These are phyloP conservation scores for Calophaca sinica DNA, from an alignment of 306 rosid species.

Conservation along the genomic window DNA sequence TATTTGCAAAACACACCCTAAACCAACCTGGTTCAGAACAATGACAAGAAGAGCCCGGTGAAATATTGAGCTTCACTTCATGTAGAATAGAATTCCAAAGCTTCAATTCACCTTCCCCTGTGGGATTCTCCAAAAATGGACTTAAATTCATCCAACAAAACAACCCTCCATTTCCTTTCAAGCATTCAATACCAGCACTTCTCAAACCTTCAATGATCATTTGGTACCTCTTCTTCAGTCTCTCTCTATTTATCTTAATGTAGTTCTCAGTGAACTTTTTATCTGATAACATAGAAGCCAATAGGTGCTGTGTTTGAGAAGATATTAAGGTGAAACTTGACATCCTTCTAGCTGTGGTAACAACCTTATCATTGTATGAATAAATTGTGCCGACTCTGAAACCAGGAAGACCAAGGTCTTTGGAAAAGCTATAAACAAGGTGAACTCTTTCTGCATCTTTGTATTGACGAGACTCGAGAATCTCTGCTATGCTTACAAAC, in stretches of 20 bases:
- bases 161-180: constrained; percentile 89
- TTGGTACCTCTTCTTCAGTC: constrained; percentile 68
- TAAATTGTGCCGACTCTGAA: constrained; percentile 88
- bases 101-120: constrained; percentile 72
- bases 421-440: constrained; percentile 93
- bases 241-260: constrained; percentile 67
- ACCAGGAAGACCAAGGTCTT: constrained; percentile 93
- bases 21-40: constrained; percentile 97
- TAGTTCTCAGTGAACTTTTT: constrained; percentile 64
- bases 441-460: constrained; percentile 75
- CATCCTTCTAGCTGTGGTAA: constrained; percentile 87
- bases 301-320: constrained; percentile 80
- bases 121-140: constrained; percentile 61
- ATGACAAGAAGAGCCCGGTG: constrained; percentile 93
- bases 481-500: constrained; percentile 75
- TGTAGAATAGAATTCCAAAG: constrained; percentile 68
- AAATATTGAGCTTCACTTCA: constrained; percentile 77
- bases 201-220: constrained; percentile 79
- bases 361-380: constrained; percentile 84
- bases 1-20: constrained; percentile 93
- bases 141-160: constrained; percentile 96
- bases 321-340: constrained; percentile 91
- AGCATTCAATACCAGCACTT: constrained; percentile 74
- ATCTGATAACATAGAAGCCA: constrained; percentile 82
- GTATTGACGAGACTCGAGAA: constrained; percentile 56